Evolutionary conservation across 2,329 filamentous ascomycete species (phyloP).

Genomic region (Xylariales sp.): DNA sequence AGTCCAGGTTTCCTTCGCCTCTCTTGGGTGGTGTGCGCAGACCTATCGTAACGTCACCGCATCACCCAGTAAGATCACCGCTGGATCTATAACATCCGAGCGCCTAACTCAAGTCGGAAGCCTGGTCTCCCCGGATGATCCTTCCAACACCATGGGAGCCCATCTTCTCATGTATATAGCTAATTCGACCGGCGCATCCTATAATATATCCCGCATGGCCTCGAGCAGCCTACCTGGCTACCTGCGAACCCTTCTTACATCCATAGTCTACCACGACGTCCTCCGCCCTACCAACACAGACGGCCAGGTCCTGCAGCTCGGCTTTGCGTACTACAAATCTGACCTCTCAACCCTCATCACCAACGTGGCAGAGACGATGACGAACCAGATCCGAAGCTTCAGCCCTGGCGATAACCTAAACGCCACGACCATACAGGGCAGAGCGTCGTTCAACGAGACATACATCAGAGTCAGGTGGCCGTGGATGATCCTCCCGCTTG

Average conservation of each 20-base stretch:
- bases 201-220: constrained; percentile 9
- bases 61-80: constrained; percentile 8
- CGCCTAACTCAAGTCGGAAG: background rate
- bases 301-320: background rate
- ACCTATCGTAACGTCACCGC: constrained; percentile 9
- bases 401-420: constrained; percentile 13
- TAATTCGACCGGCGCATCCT: constrained; percentile 8
- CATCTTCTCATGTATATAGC: constrained; percentile 3
- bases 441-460: constrained; percentile 18
- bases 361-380: constrained; percentile 12
- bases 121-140: background rate
- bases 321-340: constrained; percentile 4
- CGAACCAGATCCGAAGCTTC: constrained; percentile 14
- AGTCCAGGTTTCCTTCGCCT: constrained; percentile 10
- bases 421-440: constrained; percentile 13
- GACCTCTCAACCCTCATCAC: constrained; percentile 10
- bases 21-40: constrained; percentile 12
- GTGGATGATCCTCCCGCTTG: constrained; percentile 24
- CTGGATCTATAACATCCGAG: background rate
- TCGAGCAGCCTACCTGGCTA: background rate
- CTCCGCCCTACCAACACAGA: background rate
- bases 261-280: constrained; percentile 8
- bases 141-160: background rate
- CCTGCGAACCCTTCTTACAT: constrained; percentile 4
- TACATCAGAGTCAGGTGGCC: constrained; percentile 27